These are phyloP conservation scores for Malassezia psittaci DNA, from an alignment of 1,284 basidiomycete species.

Conservation along the genomic window DNA sequence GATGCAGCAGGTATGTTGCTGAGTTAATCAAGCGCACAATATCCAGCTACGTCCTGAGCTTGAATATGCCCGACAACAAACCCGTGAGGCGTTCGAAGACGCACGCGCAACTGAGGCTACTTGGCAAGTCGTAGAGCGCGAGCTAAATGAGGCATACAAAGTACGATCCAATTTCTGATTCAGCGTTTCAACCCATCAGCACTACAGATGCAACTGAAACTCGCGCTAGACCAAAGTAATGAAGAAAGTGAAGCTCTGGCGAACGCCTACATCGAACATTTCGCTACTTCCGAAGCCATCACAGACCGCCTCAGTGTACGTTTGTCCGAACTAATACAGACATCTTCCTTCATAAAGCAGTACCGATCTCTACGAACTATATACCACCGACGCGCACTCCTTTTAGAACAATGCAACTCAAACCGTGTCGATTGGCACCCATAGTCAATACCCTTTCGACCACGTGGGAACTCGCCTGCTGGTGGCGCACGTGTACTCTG, in stretches of 20 bases:
- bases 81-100: conserved; percentile 27
- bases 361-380: conserved; percentile 7
- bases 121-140: conserved; percentile 21
- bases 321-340: conserved; percentile 2
- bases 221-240: conserved; percentile 26
- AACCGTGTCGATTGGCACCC: conserved; percentile 5
- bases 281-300: conserved; percentile 21
- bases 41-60: conserved; percentile 26
- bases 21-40: conserved; percentile 17
- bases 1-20: conserved; percentile 22
- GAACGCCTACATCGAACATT: conserved; percentile 37
- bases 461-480: conserved; percentile 9
- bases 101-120: conserved; percentile 25
- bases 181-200: conserved; percentile 32
- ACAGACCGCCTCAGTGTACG: conserved; percentile 7
- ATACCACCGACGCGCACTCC: conserved; percentile 10
- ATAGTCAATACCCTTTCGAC: neutral
- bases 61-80: conserved; percentile 28
- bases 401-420: conserved; percentile 1
- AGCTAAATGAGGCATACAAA: conserved; percentile 30
- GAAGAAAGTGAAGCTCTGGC: conserved; percentile 36
- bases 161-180: conserved; percentile 3
- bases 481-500: conserved; percentile 15
- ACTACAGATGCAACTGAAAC: conserved; percentile 26
- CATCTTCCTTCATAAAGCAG: conserved; percentile 9